Evolutionary conservation across 1,139 yeast genomes (phyloP), one percentile per base, ranked within the genome.

Genomic region (Lodderomyces jiufengensis): DNA sequence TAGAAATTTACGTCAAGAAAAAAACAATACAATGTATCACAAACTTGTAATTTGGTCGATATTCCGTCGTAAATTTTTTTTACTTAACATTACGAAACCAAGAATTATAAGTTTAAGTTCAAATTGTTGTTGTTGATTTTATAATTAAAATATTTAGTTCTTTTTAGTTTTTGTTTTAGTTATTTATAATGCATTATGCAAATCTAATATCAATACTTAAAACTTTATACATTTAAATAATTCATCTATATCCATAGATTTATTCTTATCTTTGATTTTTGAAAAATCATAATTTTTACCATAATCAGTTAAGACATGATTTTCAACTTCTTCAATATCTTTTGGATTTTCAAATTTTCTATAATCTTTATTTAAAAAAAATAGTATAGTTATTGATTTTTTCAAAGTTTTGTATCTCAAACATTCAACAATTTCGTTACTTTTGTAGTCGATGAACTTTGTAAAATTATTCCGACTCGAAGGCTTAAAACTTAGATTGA

Each of bases 361-460:
- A 36, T 51, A 51, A 36, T 54, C 53, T 34, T 54, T 51, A 15
- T 49, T 46, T 32, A 55, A 44, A 29, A 54, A 48, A 29, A 54
- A 48, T 18, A 54, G 30, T 5, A 55, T 39, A 33, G 52, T 30
- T 3, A 47, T 28, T 3, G 57, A 48, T 31, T 49, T 48, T 34
- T 44, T 45, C 13, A 53, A 33, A 9, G 38, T 39, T 11, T 24
- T 31, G 3, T 37, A 24, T 29, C 46, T 34, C 6, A 29, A 21
- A 9, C 7, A 8, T 3, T 18, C 23, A 16, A 26, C 26, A 3
- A 27, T 33, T 10, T 18, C 18, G 20, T 5, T 18, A 18, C n/a
- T n/a, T n/a, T n/a, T n/a, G n/a, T n/a, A n/a, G n/a, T n/a, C n/a
- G n/a, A n/a, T n/a, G n/a, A n/a, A n/a, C n/a, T n/a, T n/a, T n/a